These are phyloP conservation scores for Rauvolfia tetraphylla DNA, from an alignment of 257 asterid species.

Conservation along the genomic window DNA sequence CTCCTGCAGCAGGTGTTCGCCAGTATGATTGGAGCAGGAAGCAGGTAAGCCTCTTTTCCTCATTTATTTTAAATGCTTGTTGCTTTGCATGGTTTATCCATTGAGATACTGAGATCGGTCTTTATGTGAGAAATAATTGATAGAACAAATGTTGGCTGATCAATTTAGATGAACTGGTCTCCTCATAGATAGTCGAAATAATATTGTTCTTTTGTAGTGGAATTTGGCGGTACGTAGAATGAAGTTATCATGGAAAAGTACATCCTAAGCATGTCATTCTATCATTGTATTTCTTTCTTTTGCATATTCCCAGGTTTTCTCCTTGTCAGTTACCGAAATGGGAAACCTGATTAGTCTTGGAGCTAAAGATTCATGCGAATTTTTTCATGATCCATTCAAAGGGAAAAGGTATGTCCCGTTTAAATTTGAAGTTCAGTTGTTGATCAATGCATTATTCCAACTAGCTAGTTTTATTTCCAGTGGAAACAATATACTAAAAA, in stretches of 20 bases:
- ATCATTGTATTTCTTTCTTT: conserved; percentile 17
- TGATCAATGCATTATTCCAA: background rate
- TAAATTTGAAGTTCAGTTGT: background rate
- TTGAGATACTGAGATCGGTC: background rate
- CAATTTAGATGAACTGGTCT: background rate
- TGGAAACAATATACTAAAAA: background rate
- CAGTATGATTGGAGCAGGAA: conserved; percentile 96
- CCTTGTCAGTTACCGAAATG: conserved; percentile 75
- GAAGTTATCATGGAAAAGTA: background rate
- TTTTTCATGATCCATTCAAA: conserved; percentile 86
- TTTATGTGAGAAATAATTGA: background rate
- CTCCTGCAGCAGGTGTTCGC: conserved; percentile 86
- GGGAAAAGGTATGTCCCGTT: conserved; percentile 63
- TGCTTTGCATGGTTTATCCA: background rate
- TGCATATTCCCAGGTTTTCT: conserved; percentile 61
- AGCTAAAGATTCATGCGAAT: conserved; percentile 82
- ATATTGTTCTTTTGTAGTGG: background rate
- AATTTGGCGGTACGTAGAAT: background rate
- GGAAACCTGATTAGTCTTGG: conserved; percentile 85
- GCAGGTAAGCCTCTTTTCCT: conserved; percentile 49
- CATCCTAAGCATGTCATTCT: background rate
- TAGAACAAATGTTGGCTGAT: background rate
- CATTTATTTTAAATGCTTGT: background rate
- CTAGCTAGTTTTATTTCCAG: background rate
- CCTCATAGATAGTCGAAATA: background rate